These are phyloP conservation scores for Tylopilus plumbeoviolaceoides DNA, from an alignment of 768 basidiomycete genomes.

Conservation along the genomic window DNA sequence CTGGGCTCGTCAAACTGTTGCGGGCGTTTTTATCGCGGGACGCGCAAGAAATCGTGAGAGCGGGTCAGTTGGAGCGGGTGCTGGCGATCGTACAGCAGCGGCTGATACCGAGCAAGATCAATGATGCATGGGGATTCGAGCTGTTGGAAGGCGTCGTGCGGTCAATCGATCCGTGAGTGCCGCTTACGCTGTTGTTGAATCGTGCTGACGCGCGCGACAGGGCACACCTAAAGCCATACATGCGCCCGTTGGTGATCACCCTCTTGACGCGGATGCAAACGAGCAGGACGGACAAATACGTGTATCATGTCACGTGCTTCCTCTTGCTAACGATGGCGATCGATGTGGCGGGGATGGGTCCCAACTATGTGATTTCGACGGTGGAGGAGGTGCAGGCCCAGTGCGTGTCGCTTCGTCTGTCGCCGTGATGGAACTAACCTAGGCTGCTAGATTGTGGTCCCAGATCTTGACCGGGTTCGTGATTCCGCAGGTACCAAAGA, in stretches of 20 bases:
- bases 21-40: conserved; percentile 80
- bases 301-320: conserved; percentile 78
- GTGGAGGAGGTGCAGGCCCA: conserved; percentile 82
- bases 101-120: conserved; percentile 79
- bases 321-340: conserved; percentile 73
- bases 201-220: conserved; percentile 34
- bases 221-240: conserved; percentile 61
- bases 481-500: conserved; percentile 74
- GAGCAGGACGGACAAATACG: conserved; percentile 86
- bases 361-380: conserved; percentile 73
- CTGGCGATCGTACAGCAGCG: conserved; percentile 89
- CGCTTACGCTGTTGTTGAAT: not conserved
- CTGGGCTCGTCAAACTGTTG: conserved; percentile 85
- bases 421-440: not conserved
- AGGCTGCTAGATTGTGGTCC: conserved; percentile 58
- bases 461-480: conserved; percentile 76
- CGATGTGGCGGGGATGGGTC: conserved; percentile 65
- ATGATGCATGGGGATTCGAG: conserved; percentile 92
- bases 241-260: conserved; percentile 70
- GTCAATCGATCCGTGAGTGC: conserved; percentile 65
- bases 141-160: conserved; percentile 74
- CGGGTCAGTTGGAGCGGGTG: conserved; percentile 71
- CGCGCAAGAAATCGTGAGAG: conserved; percentile 56
- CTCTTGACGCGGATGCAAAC: conserved; percentile 83
- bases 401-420: conserved; percentile 36